Evolutionary conservation across 1,139 yeast species (phyloP), one percentile per base, ranked within the genome.

Genomic region (Pichia sp.): DNA sequence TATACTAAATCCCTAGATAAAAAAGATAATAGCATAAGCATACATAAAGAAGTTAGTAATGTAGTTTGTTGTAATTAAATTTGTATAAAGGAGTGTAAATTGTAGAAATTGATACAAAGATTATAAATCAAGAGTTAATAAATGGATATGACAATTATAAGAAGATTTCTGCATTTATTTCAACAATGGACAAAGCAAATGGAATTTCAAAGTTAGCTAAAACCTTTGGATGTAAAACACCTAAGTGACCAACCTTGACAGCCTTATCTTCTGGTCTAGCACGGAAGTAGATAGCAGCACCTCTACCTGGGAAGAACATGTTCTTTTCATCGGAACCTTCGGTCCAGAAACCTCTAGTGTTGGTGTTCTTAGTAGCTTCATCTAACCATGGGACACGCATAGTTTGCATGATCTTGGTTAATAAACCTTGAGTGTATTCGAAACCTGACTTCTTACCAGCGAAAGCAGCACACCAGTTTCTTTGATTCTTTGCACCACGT

Each of bases 391-490:
- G 79, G 24, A 94, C 83, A 74, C 97, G 85, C 74, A 93, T 79
- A 66, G 96, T 93, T 73, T 89, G 94, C 98, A 94, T 91, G 57
- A 94, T 74, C 63, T 95, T 88, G 59, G 96, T 98, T 53, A 94
- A 76, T 57, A 94, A 75, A 58, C 99, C 99, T 71, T 94, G 99
- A 49, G 90, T 89, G 56, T 75, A 76, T 70, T 94, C 99, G 64
- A 94, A 94, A 50, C 98, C 97, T 18, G 97, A 86, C 21, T 91
- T 82, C 69, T 90, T 91, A 60, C 99, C 98, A 18, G 94, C 96
- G 61, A 83, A 88, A 38, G 93, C 77, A 32, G 98, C 98, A 60
- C 86, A 84, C 93, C 97, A 93, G 65, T 88, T 85, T 67, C 98
- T 85, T 73, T 88, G 89, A 70, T 94, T 94, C 69, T 72, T 81